Evolutionary conservation across 2,329 filamentous ascomycete genomes (phyloP).

Genomic region (Nemania abortiva): DNA sequence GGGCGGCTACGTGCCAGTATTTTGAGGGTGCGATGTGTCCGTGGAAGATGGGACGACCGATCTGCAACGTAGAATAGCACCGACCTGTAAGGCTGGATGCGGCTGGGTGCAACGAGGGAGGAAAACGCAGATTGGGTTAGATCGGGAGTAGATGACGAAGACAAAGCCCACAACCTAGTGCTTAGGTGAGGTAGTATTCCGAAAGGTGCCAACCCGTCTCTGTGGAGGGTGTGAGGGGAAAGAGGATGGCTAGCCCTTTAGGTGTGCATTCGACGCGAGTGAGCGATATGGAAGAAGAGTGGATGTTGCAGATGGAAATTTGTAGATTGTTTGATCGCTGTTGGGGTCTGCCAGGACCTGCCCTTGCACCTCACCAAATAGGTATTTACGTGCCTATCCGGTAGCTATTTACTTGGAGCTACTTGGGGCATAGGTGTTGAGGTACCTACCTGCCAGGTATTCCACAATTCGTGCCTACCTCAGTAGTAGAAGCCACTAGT

Average conservation of each 20-base stretch:
- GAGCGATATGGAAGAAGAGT: not conserved
- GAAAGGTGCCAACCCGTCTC: not conserved
- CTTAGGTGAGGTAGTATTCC: not conserved
- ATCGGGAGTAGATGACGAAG: slow-evolving; percentile 2
- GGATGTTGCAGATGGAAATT: not conserved
- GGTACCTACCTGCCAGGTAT: too few species aligned
- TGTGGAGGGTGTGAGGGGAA: not conserved
- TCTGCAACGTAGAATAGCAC: not conserved
- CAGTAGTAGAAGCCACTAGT: too few species aligned
- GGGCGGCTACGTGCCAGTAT: not conserved
- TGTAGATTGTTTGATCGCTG: not conserved
- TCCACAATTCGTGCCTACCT: too few species aligned
- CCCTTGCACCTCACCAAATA: too few species aligned
- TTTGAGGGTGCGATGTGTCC: not conserved
- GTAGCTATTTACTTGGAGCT: too few species aligned
- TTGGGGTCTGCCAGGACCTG: slow-evolving; percentile 3
- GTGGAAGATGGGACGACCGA: slow-evolving; percentile 2
- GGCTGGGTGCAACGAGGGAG: slow-evolving; percentile 9
- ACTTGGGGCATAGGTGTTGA: too few species aligned
- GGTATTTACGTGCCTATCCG: too few species aligned
- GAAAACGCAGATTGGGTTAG: not conserved
- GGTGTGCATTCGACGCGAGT: not conserved
- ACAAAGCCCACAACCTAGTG: not conserved
- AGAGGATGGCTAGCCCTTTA: not conserved
- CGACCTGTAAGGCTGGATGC: slow-evolving; percentile 31